phyloP scores from a whole-genome alignment of 768 basidiomycete genomes.

The Kondoa subrosea region DNA sequence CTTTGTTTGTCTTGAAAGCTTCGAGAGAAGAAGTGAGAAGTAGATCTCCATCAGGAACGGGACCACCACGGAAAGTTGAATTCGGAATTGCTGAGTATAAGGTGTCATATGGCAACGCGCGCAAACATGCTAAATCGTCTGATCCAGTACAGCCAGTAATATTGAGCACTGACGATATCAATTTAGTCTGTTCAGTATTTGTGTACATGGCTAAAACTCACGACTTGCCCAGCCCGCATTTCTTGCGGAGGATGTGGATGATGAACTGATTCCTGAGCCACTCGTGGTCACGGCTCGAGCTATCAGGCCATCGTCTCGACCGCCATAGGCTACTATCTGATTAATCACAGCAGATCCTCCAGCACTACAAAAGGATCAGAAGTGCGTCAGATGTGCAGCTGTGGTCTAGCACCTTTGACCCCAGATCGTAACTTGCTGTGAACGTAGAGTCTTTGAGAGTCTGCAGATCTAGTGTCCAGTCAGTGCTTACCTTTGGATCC shows the following conservation, averaged over 20 bases:
- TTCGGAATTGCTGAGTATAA: slow-evolving; percentile 18
- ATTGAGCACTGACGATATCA: slow-evolving; percentile 11
- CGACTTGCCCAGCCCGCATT: slow-evolving; percentile 7
- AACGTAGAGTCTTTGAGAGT: slow-evolving; percentile 15
- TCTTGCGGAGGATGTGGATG: neutral
- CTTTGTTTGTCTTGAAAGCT: slow-evolving; percentile 7
- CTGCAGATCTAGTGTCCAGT: slow-evolving; percentile 23
- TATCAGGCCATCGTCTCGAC: slow-evolving; percentile 16
- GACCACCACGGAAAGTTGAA: slow-evolving; percentile 10
- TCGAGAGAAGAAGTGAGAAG: neutral
- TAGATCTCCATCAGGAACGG: slow-evolving; percentile 17
- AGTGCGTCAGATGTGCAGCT: neutral
- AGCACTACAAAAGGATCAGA: neutral
- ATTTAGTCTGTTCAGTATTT: neutral
- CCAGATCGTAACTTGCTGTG: neutral
- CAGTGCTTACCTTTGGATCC: slow-evolving; percentile 40
- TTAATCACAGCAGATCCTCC: neutral
- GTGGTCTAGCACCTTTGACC: neutral
- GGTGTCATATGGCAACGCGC: slow-evolving; percentile 12
- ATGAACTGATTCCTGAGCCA: slow-evolving; percentile 2
- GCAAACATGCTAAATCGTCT: slow-evolving; percentile 19
- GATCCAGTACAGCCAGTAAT: slow-evolving; percentile 19
- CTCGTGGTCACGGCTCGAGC: slow-evolving; percentile 19
- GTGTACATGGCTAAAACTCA: neutral
- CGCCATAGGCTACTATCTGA: slow-evolving; percentile 13